A percentile compares a stretch with the other conserved stretches of the same genome.
Evolutionary conservation across 306 rosid genomes (phyloP).

Genomic region (Abrus precatorius): DNA sequence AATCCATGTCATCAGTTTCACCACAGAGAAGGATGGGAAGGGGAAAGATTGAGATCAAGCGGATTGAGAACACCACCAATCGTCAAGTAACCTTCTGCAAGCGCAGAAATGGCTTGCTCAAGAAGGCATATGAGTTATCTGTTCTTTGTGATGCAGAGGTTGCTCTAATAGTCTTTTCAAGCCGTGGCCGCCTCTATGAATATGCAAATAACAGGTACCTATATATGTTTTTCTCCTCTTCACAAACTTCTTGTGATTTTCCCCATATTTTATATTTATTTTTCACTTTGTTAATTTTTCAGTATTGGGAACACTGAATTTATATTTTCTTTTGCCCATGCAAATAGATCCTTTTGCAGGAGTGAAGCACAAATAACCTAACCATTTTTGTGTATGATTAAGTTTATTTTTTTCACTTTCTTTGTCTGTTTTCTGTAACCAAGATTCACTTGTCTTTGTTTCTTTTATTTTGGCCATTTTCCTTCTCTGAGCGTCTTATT

Average conservation of each 20-base stretch:
- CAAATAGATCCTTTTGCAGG: constrained; percentile 46
- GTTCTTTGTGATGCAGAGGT: constrained; percentile 97
- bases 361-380: constrained; percentile 37
- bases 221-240: background rate
- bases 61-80: constrained; percentile 63
- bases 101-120: constrained; percentile 62
- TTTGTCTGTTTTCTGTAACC: constrained; percentile 48
- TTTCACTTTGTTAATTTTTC: background rate
- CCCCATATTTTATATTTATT: background rate
- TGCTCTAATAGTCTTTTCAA: constrained; percentile 61
- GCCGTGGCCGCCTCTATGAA: constrained; percentile 66
- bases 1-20: constrained; percentile 54
- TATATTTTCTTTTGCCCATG: constrained; percentile 19
- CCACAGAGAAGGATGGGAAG: constrained; percentile 59
- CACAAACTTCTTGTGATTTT: background rate
- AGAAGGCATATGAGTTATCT: constrained; percentile 66
- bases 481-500: constrained; percentile 40
- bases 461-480: constrained; percentile 52
- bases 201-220: constrained; percentile 63
- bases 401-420: constrained; percentile 31
- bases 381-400: constrained; percentile 45
- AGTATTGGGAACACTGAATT: background rate
- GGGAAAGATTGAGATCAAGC: constrained; percentile 64
- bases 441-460: constrained; percentile 51
- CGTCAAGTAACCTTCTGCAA: constrained; percentile 66